Evolutionary conservation across 305 asterid genomes (phyloP), one percentile per base, ranked within the genome.

Genomic region (Fraxinus xanthoxyloides): DNA sequence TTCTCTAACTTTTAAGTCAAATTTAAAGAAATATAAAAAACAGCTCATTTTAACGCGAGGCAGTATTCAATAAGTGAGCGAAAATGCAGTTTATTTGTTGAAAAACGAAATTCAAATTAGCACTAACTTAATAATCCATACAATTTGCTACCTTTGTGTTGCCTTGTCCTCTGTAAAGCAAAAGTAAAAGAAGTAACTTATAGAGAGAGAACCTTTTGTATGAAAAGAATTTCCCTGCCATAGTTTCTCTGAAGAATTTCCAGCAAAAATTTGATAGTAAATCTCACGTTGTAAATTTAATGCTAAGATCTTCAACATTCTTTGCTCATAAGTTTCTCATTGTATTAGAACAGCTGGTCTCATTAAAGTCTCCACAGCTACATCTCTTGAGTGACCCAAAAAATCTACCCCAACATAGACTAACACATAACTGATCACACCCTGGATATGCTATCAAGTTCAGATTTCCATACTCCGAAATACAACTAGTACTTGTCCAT

Each of bases 391-490:
- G 19, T 75, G n/a, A 61, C 36, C 51, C 36, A 78, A 77, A 26
- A 46, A 72, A 46, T n/a, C 28, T 24, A 79, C 61, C 38, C 56
- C 75, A 13, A 48, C 76, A 77, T 30, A 72, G 69, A 78, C 76
- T 80, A 30, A 10, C 10, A 76, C 61, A 31, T 46, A 79, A 76
- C 59, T 51, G 65, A 54, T n/a, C 72, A 10, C 72, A 65, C 35
- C 3, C 34, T 9, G n/a, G 32, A 65, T 7, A 61, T 26, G 17
- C 32, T 17, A 77, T 43, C 38, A 35, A 38, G 31, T 70, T 81
- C 81, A 61, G 26, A 81, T 13, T 67, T 72, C 48, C 19, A 10
- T 72, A 35, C 70, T 75, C 65, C 34, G n/a, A 78, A 67, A 79
- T 17, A 72, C 59, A 32, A 12, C 65, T 65, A 65, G 48, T 2